Conservation (phyloP, 768 basidiomycete species). For the Solioccasus polychromus region DNA sequence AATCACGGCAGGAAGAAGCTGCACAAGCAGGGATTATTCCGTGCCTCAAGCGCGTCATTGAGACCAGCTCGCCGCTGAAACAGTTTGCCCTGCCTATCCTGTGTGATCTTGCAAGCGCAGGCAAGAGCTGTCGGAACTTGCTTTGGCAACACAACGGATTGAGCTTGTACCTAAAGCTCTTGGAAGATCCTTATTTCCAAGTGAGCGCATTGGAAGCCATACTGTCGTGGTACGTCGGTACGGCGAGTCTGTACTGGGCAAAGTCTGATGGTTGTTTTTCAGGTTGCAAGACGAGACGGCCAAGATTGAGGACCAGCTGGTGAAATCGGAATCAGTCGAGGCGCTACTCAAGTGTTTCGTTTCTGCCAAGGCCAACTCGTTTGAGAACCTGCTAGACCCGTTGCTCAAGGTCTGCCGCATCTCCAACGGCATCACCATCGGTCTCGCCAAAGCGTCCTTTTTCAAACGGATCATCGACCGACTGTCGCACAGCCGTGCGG, state of each 20-base stretch:
- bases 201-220: constrained; percentile 90
- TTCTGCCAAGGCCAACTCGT: constrained; percentile 81
- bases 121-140: constrained; percentile 85
- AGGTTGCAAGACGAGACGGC: constrained; percentile 96
- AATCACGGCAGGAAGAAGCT: constrained; percentile 93
- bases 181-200: constrained; percentile 89
- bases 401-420: constrained; percentile 89
- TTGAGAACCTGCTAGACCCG: constrained; percentile 90
- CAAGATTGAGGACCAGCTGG: constrained; percentile 85
- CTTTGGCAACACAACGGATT: constrained; percentile 96
- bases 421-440: constrained; percentile 69
- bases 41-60: constrained; percentile 83
- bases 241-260: background rate
- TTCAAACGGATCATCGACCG: constrained; percentile 86
- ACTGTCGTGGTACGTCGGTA: constrained; percentile 68
- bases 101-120: constrained; percentile 93
- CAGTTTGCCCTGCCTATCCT: constrained; percentile 97
- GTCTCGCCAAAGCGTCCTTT: constrained; percentile 77
- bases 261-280: constrained; percentile 5
- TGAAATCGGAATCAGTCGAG: constrained; percentile 63
- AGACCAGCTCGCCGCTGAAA: constrained; percentile 86
- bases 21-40: constrained; percentile 95
- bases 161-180: constrained; percentile 67
- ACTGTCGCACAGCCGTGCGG: constrained; percentile 69
- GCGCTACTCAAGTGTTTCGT: constrained; percentile 77